Conservation (phyloP, 768 basidiomycete genomes). For the Lentinula lateritia region DNA sequence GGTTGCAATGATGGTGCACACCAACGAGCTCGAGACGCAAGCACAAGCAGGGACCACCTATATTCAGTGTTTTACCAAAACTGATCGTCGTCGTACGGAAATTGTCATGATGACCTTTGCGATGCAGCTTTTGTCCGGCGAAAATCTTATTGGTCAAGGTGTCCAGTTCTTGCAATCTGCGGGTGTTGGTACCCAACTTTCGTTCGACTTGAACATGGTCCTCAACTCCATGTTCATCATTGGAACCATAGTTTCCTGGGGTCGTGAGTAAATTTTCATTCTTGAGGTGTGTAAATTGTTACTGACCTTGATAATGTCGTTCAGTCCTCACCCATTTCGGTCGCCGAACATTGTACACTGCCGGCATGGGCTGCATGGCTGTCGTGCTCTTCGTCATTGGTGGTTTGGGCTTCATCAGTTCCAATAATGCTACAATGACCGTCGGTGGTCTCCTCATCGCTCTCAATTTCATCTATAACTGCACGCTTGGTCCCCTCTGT, state of each 20-base stretch:
- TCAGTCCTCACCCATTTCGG: conserved; percentile 14
- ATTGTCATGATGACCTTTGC: conserved; percentile 22
- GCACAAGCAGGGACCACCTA: conserved; percentile 16
- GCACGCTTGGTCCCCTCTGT: conserved; percentile 17
- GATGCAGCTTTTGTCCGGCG: conserved; percentile 16
- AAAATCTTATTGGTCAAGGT: conserved; percentile 18
- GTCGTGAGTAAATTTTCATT: conserved; percentile 9
- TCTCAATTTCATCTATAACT: conserved; percentile 17
- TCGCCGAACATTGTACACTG: conserved; percentile 17
- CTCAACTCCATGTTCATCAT: conserved; percentile 22
- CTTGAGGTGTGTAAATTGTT: background rate
- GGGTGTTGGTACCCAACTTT: conserved; percentile 9
- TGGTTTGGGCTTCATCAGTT: conserved; percentile 10
- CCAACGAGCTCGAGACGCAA: conserved; percentile 16
- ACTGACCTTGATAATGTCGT: background rate
- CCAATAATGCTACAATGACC: conserved; percentile 10
- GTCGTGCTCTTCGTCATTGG: conserved; percentile 18
- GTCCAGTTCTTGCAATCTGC: conserved; percentile 17
- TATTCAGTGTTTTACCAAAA: conserved; percentile 14
- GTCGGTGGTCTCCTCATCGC: conserved; percentile 14
- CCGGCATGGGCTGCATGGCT: conserved; percentile 13
- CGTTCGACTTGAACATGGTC: conserved; percentile 15
- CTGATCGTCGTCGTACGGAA: conserved; percentile 16
- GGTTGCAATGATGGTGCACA: conserved; percentile 18
- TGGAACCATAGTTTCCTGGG: conserved; percentile 18